Conservation (phyloP, 129 eudicot genomes). For the Centella asiatica region DNA sequence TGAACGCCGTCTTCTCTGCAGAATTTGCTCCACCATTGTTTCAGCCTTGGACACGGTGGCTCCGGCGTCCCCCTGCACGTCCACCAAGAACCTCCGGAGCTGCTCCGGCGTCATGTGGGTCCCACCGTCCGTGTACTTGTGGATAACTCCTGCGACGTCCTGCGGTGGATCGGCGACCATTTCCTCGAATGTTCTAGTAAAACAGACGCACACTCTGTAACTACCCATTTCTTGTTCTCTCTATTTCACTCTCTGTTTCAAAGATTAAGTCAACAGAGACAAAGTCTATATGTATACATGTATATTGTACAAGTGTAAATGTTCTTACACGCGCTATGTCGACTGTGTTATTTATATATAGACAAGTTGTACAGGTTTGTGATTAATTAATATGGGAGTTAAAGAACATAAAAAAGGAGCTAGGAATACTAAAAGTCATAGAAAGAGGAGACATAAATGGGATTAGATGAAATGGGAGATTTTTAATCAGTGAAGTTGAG, state of each 20-base stretch:
- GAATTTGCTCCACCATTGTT: conserved; percentile 42
- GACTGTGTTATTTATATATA: too few species aligned
- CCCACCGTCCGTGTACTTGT: conserved; percentile 40
- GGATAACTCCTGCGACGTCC: conserved; percentile 49
- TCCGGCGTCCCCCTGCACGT: conserved; percentile 35
- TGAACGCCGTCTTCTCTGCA: conserved; percentile 37
- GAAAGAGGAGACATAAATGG: too few species aligned
- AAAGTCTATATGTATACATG: background rate
- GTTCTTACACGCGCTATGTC: too few species aligned
- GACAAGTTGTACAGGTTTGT: too few species aligned
- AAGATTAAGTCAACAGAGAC: too few species aligned
- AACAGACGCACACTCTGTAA: conserved; percentile 67
- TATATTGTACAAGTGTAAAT: background rate
- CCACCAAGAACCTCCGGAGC: conserved; percentile 44
- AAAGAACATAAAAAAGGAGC: too few species aligned
- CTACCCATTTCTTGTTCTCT: conserved; percentile 39
- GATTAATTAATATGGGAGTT: too few species aligned
- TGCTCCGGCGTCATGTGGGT: conserved; percentile 61
- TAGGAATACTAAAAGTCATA: too few species aligned
- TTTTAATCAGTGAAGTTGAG: too few species aligned
- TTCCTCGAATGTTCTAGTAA: conserved; percentile 51
- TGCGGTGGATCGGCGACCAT: conserved; percentile 55
- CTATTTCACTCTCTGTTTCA: background rate
- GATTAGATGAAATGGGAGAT: too few species aligned
- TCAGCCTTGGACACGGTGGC: conserved; percentile 31